phyloP scores from a whole-genome alignment of 1,284 basidiomycete genomes.

The Cutaneotrichosporon mucoides region DNA sequence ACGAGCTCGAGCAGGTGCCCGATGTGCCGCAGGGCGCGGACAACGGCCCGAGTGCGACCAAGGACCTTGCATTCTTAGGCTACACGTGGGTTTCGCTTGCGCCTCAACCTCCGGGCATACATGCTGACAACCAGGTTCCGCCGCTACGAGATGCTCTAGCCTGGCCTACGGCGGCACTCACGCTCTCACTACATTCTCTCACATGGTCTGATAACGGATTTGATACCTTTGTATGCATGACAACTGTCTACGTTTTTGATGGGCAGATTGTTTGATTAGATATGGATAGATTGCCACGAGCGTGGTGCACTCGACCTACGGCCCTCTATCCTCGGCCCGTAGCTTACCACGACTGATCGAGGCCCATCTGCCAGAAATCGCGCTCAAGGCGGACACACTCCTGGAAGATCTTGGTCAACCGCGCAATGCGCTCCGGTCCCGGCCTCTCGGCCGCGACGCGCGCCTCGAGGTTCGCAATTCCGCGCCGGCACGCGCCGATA shows the following conservation, averaged over 20 bases:
- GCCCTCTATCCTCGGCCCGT: too few species aligned
- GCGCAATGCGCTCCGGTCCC: constrained; percentile 58
- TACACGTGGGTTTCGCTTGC: constrained; percentile 49
- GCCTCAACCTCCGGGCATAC: constrained; percentile 17
- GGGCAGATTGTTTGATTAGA: too few species aligned
- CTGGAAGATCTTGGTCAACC: constrained; percentile 72
- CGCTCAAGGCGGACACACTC: constrained; percentile 74
- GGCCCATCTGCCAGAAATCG: constrained; percentile 73
- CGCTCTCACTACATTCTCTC: not conserved
- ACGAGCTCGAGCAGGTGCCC: constrained; percentile 80
- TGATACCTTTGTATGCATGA: constrained; percentile 1
- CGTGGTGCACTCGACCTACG: too few species aligned
- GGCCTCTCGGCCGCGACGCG: constrained; percentile 63
- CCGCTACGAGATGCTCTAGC: constrained; percentile 46
- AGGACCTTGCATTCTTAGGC: constrained; percentile 90
- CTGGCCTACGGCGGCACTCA: too few species aligned
- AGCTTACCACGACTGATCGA: constrained; percentile 13
- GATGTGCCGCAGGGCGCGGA: constrained; percentile 58
- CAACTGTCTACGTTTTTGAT: too few species aligned
- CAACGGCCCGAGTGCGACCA: constrained; percentile 65
- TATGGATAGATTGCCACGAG: too few species aligned
- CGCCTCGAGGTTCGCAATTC: constrained; percentile 64
- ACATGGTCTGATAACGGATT: not conserved
- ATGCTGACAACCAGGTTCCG: constrained; percentile 28
- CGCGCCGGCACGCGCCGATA: constrained; percentile 64